phyloP scores from a whole-genome alignment of 2,329 filamentous ascomycete genomes.

The Trichoderma pleuroti region DNA sequence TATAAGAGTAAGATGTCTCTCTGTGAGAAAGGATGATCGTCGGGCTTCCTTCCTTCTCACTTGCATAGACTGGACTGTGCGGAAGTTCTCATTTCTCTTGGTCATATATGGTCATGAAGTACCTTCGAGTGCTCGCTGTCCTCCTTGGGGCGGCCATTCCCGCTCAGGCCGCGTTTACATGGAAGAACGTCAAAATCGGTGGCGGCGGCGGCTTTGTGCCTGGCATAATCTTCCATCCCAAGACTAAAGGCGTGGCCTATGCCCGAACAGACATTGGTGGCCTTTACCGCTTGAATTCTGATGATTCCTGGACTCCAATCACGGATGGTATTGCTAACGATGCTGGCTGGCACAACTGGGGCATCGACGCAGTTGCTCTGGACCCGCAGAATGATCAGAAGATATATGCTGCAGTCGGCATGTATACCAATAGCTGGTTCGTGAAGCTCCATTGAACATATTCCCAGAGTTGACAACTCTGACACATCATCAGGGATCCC shows the following conservation, averaged over 20 bases:
- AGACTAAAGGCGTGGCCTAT: slow-evolving; percentile 3
- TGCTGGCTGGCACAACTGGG: slow-evolving; percentile 12
- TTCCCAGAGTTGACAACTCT: not conserved
- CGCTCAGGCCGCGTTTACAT: not conserved
- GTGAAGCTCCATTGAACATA: not conserved
- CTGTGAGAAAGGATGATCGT: too few relatives aligned
- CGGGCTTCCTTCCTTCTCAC: not conserved
- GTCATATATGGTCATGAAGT: not conserved
- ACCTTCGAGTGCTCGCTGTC: not conserved
- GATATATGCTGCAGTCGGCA: slow-evolving; percentile 5
- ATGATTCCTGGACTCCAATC: slow-evolving; percentile 1
- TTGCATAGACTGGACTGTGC: not conserved
- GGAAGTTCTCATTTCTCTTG: not conserved
- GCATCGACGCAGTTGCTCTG: not conserved
- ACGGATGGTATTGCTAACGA: not conserved
- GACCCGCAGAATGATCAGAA: slow-evolving; percentile 10
- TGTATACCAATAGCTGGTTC: slow-evolving; percentile 15
- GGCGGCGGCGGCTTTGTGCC: slow-evolving; percentile 12
- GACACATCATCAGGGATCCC: not conserved
- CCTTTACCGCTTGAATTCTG: slow-evolving; percentile 3
- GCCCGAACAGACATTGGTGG: slow-evolving; percentile 12
- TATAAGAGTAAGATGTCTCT: not conserved
- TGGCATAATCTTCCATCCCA: slow-evolving; percentile 11
- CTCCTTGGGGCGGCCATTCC: not conserved
- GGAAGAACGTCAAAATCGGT: slow-evolving; percentile 15